These are phyloP conservation scores for Xylaria hypoxylon DNA, from an alignment of 2,329 filamentous ascomycete species.

Conservation along the genomic window DNA sequence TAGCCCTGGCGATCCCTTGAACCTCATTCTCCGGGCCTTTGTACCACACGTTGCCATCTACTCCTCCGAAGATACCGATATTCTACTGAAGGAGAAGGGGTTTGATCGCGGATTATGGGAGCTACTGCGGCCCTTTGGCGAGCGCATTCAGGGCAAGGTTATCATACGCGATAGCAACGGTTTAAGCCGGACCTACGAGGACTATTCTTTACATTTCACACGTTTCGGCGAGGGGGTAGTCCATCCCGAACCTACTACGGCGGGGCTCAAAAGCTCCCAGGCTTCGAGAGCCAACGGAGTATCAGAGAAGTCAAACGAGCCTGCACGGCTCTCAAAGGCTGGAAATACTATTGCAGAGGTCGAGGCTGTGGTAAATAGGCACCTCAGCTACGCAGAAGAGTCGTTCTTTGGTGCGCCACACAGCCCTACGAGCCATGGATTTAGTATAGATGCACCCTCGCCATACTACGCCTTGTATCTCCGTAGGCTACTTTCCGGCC, in stretches of 20 bases:
- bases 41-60: constrained; percentile 90
- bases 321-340: constrained; percentile 34
- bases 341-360: constrained; percentile 71
- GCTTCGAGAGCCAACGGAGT: constrained; percentile 48
- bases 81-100: constrained; percentile 83
- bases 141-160: constrained; percentile 87
- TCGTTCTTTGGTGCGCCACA: constrained; percentile 57
- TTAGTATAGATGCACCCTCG: constrained; percentile 68
- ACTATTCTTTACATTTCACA: constrained; percentile 89
- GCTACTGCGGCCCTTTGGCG: constrained; percentile 89
- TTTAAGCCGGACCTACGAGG: constrained; percentile 83
- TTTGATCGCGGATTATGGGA: constrained; percentile 85
- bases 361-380: constrained; percentile 82
- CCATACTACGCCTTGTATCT: constrained; percentile 90
- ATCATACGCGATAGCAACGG: constrained; percentile 91
- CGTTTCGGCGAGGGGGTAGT: constrained; percentile 72
- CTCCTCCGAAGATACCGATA: constrained; percentile 87
- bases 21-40: constrained; percentile 83
- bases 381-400: constrained; percentile 80
- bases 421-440: constrained; percentile 55
- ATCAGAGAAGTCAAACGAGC: constrained; percentile 42
- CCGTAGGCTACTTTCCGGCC: constrained; percentile 81
- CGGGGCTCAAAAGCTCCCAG: constrained; percentile 50
- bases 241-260: constrained; percentile 58
- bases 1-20: constrained; percentile 66